Percentiles rank a stretch among this genome's conserved stretches.
Evolutionary conservation across 2,329 filamentous ascomycete species (phyloP).

Genomic region (Cladophialophora exuberans): DNA sequence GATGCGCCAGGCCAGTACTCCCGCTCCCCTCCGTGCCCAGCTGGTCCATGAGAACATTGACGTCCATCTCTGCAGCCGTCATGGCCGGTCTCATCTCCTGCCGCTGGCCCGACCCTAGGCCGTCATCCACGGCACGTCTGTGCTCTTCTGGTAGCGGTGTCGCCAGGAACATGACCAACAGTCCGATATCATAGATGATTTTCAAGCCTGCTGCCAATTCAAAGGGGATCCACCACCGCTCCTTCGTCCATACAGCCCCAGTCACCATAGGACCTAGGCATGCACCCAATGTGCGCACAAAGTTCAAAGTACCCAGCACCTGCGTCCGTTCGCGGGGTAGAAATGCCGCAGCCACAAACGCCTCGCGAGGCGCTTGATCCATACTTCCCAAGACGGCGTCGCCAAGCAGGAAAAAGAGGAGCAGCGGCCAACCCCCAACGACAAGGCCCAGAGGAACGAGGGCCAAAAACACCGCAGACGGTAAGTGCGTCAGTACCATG

Average conservation of each 20-base stretch:
- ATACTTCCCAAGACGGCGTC: conserved; percentile 67
- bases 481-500: conserved; percentile 76
- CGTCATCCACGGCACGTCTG: background rate
- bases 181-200: conserved; percentile 59
- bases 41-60: conserved; percentile 18
- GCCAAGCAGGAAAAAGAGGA: conserved; percentile 64
- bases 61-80: conserved; percentile 19
- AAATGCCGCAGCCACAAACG: conserved; percentile 69
- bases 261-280: conserved; percentile 66
- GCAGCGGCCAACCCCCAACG: conserved; percentile 55
- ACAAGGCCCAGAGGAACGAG: conserved; percentile 64
- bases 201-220: conserved; percentile 66
- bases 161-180: conserved; percentile 24
- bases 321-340: conserved; percentile 69
- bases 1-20: conserved; percentile 5
- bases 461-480: conserved; percentile 66
- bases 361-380: conserved; percentile 71
- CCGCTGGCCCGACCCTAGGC: background rate
- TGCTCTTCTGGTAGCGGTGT: conserved; percentile 18
- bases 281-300: conserved; percentile 67
- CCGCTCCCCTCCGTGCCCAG: conserved; percentile 1
- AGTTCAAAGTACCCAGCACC: conserved; percentile 71
- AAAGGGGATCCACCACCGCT: conserved; percentile 66
- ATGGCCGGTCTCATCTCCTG: conserved; percentile 14
- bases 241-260: conserved; percentile 61